Base-by-base conservation (phyloP, 257 asterid species). In the Jaltomata sinuosa region DNA sequence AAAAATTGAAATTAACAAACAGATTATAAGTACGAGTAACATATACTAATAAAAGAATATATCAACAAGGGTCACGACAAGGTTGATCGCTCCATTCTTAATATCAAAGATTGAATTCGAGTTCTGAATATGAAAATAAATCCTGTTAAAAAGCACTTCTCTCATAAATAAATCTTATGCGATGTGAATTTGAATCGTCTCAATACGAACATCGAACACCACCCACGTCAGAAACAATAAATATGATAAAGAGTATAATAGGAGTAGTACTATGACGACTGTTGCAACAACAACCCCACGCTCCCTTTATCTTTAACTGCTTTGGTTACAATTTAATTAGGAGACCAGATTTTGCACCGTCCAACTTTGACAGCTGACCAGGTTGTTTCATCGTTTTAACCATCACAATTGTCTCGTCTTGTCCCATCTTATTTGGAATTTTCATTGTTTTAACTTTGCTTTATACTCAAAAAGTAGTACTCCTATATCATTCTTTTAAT, bases 301-400 rank as follows among this genome's bases (percentile, higher is more conserved):
- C 12, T 25, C 6, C 67, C 67, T 22, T 59, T 4, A 59, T 59
- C 67, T 59, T 59, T 59, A 11, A 22, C 34, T 11, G 31, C 34
- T 59, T 11, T 59, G 18, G 34, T 59, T 59, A 59, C 67, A 59
- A 59, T 59, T 59, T 11, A 59, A 59, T 59, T 22, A 22, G 34
- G 32, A 22, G 67, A 11, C 67, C 34, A 59, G n/a, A 55, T 55
- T 55, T 55, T 55, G 22, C 32, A 59, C 32, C 32, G 32, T 59
- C 67, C 32, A 59, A 21, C 10, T 21, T 53, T 47, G 18, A 11
- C 12, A 36, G 72, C 86, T 25, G 77, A 38, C 87, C 84, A 27
- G 3, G 92, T 94, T 89, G 89, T 91, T 91, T 93, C 77, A 85
- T 45, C 83, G 64, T 6, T 81, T 69, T 25, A 62, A 59, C 53